These are phyloP conservation scores for Huntiella abstrusa DNA, from an alignment of 2,329 filamentous ascomycete species.

Conservation along the genomic window DNA sequence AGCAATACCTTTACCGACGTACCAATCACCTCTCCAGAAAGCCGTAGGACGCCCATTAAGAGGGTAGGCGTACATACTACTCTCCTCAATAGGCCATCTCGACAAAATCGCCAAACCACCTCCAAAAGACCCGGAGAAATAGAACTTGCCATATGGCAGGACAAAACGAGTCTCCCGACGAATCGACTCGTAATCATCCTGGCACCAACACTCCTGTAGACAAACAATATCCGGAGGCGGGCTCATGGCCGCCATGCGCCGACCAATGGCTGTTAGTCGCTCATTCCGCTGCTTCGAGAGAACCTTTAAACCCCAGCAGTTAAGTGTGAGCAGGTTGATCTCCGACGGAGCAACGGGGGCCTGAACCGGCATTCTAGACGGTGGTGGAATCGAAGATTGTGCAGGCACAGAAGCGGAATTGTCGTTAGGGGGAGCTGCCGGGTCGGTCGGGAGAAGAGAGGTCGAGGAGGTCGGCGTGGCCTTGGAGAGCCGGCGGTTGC, in stretches of 20 bases:
- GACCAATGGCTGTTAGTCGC: constrained; percentile 69
- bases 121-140: constrained; percentile 74
- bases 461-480: constrained; percentile 5
- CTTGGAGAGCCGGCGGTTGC: constrained; percentile 8
- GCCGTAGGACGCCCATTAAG: constrained; percentile 85
- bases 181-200: constrained; percentile 64
- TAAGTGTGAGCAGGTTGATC: constrained; percentile 70
- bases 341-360: constrained; percentile 21
- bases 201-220: constrained; percentile 90
- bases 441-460: constrained; percentile 1
- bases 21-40: constrained; percentile 92
- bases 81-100: constrained; percentile 81
- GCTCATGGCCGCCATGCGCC: constrained; percentile 48
- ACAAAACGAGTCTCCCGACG: constrained; percentile 52
- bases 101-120: constrained; percentile 78
- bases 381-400: constrained; percentile 6
- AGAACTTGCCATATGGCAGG: constrained; percentile 85
- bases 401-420: neutral
- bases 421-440: neutral
- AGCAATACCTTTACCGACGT: constrained; percentile 84
- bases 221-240: constrained; percentile 69
- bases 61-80: constrained; percentile 70
- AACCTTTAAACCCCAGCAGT: constrained; percentile 92
- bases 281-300: constrained; percentile 60
- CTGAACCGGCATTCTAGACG: constrained; percentile 19